These are phyloP conservation scores for Emericellopsis cladophorae DNA, from an alignment of 2,329 filamentous ascomycete genomes.

Conservation along the genomic window DNA sequence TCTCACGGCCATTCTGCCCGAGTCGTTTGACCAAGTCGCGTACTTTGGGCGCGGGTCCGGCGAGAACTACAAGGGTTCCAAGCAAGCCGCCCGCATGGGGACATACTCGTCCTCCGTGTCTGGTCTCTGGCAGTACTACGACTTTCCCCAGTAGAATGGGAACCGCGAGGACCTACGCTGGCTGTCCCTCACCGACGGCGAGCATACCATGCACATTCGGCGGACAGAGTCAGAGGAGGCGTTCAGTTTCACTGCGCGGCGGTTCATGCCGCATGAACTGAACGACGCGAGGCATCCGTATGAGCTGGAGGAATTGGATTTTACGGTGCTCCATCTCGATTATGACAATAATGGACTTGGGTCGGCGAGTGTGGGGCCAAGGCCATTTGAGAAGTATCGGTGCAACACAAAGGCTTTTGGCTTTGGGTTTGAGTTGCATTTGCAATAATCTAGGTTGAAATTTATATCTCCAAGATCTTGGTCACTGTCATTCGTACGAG, in stretches of 20 bases:
- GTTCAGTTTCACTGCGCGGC: conserved; percentile 25
- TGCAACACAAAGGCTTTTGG: conserved; percentile 7
- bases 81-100: conserved; percentile 28
- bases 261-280: conserved; percentile 26
- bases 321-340: conserved; percentile 27
- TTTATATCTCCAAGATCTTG: too few relatives aligned
- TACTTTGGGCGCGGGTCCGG: conserved; percentile 42
- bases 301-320: conserved; percentile 26
- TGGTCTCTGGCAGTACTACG: conserved; percentile 32
- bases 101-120: conserved; percentile 20
- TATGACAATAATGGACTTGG: conserved; percentile 28
- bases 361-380: conserved; percentile 28
- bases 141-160: conserved; percentile 40
- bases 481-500: too few relatives aligned
- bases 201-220: background rate
- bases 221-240: conserved; percentile 2
- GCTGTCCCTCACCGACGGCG: conserved; percentile 15
- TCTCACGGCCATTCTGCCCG: conserved; percentile 24
- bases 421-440: conserved; percentile 11
- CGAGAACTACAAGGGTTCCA: conserved; percentile 38
- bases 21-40: conserved; percentile 8
- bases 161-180: conserved; percentile 36
- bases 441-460: background rate
- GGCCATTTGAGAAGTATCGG: conserved; percentile 8
- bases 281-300: conserved; percentile 29